phyloP scores from a whole-genome alignment of 345 rosid genomes.

The Murraya paniculata region DNA sequence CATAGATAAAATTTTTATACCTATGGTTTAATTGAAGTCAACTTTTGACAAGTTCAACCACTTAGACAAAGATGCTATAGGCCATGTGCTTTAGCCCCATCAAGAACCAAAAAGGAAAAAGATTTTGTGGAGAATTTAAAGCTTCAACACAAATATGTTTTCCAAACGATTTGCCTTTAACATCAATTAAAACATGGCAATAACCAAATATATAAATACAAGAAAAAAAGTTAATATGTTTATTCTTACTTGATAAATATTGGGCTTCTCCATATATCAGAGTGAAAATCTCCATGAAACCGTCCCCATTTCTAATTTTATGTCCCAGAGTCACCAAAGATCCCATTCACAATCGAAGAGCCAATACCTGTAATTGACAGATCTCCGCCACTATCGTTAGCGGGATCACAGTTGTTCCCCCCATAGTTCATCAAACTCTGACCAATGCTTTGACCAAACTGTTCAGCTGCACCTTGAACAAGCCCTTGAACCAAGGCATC shows the following conservation, averaged over 20 bases:
- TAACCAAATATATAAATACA: no score
- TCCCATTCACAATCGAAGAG: background rate
- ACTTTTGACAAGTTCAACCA: background rate
- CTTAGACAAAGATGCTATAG: background rate
- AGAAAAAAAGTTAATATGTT: no score
- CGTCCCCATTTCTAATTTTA: background rate
- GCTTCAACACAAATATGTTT: no score
- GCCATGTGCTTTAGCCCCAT: background rate
- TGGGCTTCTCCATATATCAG: no score
- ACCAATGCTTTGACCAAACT: conserved; percentile 27
- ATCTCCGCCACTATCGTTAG: background rate
- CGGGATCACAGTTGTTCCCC: background rate
- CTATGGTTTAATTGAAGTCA: background rate
- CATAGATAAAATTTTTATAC: background rate
- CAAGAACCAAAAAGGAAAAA: background rate
- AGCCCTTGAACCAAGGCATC: conserved; percentile 17
- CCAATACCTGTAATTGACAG: background rate
- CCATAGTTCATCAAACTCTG: conserved; percentile 6
- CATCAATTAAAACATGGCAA: no score
- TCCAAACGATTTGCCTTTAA: no score
- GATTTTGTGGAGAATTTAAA: no score
- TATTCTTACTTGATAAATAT: no score
- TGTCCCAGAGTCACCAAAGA: background rate
- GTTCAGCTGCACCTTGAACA: conserved; percentile 23
- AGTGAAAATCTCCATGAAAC: no score